phyloP scores from a whole-genome alignment of 2,329 filamentous ascomycete species.

The Trichoderma arundinaceum region DNA sequence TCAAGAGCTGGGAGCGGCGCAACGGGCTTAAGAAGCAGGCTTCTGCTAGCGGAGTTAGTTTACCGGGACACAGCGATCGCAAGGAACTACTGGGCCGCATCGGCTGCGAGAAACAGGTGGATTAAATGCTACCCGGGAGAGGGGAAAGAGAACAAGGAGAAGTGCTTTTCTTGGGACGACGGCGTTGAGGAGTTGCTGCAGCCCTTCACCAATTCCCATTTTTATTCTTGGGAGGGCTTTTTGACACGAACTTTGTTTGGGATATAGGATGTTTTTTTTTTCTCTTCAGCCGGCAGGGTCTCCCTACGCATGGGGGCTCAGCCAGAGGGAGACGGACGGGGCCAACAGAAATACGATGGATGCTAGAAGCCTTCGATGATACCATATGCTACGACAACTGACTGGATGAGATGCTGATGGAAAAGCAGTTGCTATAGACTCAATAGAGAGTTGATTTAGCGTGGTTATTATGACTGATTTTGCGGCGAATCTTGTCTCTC shows the following conservation, averaged over 20 bases:
- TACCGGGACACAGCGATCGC: constrained; percentile 73
- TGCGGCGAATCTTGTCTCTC: neutral
- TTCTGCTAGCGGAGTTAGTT: constrained; percentile 64
- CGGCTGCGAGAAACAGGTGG: constrained; percentile 78
- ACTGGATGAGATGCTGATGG: neutral
- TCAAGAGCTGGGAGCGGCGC: constrained; percentile 67
- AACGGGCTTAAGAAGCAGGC: constrained; percentile 60
- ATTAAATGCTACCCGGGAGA: constrained; percentile 41
- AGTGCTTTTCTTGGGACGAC: constrained; percentile 11
- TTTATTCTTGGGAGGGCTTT: neutral
- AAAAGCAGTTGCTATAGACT: constrained; percentile 20
- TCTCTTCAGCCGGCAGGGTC: neutral
- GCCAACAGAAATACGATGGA: constrained; percentile 5
- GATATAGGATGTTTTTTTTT: constrained; percentile 2
- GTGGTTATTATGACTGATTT: constrained; percentile 15
- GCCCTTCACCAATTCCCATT: neutral
- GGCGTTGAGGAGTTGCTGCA: constrained; percentile 31
- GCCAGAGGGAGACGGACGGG: constrained; percentile 12
- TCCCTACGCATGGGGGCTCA: neutral
- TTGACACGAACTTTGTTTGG: constrained; percentile 2
- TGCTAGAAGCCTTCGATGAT: constrained; percentile 25
- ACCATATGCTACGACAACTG: constrained; percentile 24
- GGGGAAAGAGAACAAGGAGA: neutral
- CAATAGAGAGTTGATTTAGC: constrained; percentile 28
- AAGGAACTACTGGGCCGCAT: constrained; percentile 84